Base-by-base conservation (phyloP, 257 asterid species). In the Ilex aquifolium region DNA sequence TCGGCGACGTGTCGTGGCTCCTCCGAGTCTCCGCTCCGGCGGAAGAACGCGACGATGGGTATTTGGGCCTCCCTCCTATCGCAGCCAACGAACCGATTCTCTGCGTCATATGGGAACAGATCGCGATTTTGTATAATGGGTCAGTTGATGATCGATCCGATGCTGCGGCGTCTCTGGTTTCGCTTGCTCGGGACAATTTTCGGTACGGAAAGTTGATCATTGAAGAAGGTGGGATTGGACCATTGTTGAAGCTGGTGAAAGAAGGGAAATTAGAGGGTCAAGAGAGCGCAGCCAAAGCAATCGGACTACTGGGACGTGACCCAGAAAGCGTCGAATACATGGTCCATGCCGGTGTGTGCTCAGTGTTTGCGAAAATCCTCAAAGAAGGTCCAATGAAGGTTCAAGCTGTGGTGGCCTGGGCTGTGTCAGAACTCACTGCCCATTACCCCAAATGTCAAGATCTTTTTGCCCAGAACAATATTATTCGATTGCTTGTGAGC, bases 1-100 rank as follows among this genome's bases (percentile, higher is more conserved):
- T 85, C 62, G 94, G 88, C 10, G 94, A 88, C 68, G 85, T 88
- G 2, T 85, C 91, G 3, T 88, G 95, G 95, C 84, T 88, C 59
- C 82, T 88, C 56, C 81, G 94, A n/a, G 91, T 88, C 49, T 85
- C 95, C 10, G 93, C 88, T 59, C 55, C 93, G 13, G 82, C 83
- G 57, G 80, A 69, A 56, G 92, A 84, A 50, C 79, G 88, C 10
- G 86, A 30, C n/a, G 85, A 81, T 59, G 90, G 76, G 70, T 77
- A 79, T 67, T 80, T 85, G 1, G 94, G 95, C 29, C 75, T 88
- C 2, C 95, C 95, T 0, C 95, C 95, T 0, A 88, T 88, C 69
- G 94, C 95, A 39, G 84, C 88, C 62, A 85, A 83, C 52, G 95
- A 85, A 60, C 95, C 95, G 1, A 88, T 88, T 32, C 78, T 88